Conservation (phyloP, 352 stramenopile genomes). For the Globisporangium paroecandrum region DNA sequence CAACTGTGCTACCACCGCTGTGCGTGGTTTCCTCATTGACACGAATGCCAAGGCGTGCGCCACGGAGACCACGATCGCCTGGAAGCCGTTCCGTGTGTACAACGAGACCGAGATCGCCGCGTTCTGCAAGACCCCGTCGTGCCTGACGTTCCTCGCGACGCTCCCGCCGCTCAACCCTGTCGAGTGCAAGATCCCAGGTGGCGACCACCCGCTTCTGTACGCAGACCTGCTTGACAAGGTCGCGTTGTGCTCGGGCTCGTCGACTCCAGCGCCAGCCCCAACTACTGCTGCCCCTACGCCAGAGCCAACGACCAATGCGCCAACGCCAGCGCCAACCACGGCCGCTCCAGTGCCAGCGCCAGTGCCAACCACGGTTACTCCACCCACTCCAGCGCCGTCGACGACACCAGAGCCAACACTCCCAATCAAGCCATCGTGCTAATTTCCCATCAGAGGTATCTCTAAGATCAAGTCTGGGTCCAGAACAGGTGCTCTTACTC, state of each 20-base stretch:
- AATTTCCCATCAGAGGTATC: not conserved
- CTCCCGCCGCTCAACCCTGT: conserved; percentile 7
- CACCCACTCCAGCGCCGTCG: not conserved
- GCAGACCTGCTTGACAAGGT: not conserved
- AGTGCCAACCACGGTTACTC: not conserved
- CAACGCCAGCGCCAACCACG: not conserved
- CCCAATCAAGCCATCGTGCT: not conserved
- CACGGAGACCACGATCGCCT: not conserved
- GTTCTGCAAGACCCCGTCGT: conserved; percentile 1
- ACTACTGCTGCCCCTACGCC: not conserved
- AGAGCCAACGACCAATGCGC: not conserved
- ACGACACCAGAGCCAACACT: not conserved
- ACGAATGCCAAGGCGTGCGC: not conserved
- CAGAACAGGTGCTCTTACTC: not conserved
- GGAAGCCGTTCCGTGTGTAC: conserved; percentile 7
- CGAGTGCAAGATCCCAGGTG: conserved; percentile 8
- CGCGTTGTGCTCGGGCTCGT: not conserved
- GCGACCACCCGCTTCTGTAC: not conserved
- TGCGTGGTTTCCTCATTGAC: not conserved
- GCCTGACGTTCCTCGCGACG: conserved; percentile 7
- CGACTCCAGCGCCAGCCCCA: not conserved
- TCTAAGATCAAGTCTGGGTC: not conserved
- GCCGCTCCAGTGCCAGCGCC: not conserved
- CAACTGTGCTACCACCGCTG: not conserved
- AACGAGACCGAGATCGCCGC: conserved; percentile 8